Percentiles rank a stretch among this genome's conserved stretches.
These are phyloP conservation scores for Lentinus tigrinus DNA, from an alignment of 768 basidiomycete genomes.

Conservation along the genomic window DNA sequence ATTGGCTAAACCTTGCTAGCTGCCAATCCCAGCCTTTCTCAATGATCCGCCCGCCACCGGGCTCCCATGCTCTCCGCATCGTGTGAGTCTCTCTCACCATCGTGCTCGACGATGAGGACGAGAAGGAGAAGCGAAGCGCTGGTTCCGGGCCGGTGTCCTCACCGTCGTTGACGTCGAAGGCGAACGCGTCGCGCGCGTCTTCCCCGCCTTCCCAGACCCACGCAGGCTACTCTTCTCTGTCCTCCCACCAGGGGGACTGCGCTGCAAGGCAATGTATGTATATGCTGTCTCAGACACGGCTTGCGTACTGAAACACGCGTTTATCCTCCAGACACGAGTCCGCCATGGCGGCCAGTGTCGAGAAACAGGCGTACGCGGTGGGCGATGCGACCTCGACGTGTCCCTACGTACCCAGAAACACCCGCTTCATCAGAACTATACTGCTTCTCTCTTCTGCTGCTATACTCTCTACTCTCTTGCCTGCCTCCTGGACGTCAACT, in stretches of 20 bases:
- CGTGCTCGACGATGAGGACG: not conserved
- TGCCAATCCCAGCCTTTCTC: not conserved
- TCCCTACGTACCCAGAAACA: not conserved
- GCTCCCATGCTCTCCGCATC: not conserved
- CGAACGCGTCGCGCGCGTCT: not conserved
- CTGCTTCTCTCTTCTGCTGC: slow-evolving; percentile 12
- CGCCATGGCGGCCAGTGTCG: not conserved
- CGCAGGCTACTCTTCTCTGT: not conserved
- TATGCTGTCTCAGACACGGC: not conserved
- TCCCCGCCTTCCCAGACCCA: not conserved
- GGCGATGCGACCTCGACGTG: not conserved
- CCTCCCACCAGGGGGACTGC: not conserved
- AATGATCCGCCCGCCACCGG: not conserved
- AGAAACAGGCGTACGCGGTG: not conserved
- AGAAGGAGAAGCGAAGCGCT: slow-evolving; percentile 1
- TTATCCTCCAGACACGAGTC: not conserved
- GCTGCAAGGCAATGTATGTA: not conserved
- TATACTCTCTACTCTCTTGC: slow-evolving; percentile 13
- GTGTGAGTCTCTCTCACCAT: slow-evolving; percentile 2
- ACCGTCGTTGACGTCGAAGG: not conserved
- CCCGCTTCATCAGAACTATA: slow-evolving; percentile 1
- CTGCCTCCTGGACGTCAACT: slow-evolving; percentile 3
- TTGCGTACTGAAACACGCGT: not conserved
- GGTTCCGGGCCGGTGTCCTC: not conserved
- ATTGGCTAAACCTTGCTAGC: not conserved